Conservation (phyloP, 2,329 filamentous ascomycete species). For the Teratosphaeria nubilosa region DNA sequence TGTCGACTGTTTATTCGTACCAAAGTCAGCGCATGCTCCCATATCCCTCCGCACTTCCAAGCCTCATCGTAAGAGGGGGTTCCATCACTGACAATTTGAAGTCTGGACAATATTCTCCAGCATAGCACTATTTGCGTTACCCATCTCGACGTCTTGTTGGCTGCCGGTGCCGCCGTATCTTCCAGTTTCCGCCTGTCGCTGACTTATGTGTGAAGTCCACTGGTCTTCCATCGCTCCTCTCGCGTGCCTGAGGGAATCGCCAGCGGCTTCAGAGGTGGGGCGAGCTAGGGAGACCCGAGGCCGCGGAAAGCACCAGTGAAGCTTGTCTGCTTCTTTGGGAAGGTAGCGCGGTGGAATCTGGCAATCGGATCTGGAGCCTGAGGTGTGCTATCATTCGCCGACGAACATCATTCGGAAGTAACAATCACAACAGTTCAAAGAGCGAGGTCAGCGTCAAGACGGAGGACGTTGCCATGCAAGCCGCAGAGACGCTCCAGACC, state of each 20-base stretch:
- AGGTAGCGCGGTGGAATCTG: not conserved
- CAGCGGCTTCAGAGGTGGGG: not conserved
- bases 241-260: not conserved
- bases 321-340: not conserved
- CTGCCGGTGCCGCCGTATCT: not conserved
- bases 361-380: not conserved
- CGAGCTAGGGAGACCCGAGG: not conserved
- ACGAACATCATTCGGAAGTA: not conserved
- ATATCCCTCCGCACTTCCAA: not conserved
- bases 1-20: slow-evolving; percentile 58
- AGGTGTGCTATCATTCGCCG: not conserved
- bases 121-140: slow-evolving; percentile 54
- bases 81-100: slow-evolving; percentile 68
- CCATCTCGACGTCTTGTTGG: slow-evolving; percentile 31
- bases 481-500: slow-evolving; percentile 72
- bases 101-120: slow-evolving; percentile 93
- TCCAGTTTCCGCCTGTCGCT: not conserved
- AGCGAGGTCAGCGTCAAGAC: not conserved
- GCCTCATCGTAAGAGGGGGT: not conserved
- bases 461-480: slow-evolving; percentile 35
- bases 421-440: not conserved
- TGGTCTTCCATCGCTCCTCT: not conserved
- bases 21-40: slow-evolving; percentile 9
- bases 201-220: not conserved
- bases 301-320: not conserved